Base-by-base conservation (phyloP, 2,329 filamentous ascomycete species). In the Cercospora zeina region DNA sequence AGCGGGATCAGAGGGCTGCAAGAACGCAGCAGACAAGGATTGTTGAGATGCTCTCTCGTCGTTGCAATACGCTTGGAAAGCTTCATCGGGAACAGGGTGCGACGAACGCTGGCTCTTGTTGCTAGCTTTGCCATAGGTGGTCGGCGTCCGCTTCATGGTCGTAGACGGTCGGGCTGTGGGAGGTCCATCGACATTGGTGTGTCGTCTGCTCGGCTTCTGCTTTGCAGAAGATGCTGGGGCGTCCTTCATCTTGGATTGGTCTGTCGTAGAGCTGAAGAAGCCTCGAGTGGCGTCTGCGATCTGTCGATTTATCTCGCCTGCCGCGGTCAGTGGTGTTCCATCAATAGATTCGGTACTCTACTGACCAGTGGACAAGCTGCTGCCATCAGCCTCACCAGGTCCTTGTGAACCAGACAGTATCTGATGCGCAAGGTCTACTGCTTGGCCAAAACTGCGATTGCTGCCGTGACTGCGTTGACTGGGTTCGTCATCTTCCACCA, bases 251-350 rank as follows among this genome's bases (percentile, higher is more conserved):
- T 37, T 60, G n/a, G 60, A 56, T 9, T 47, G 7, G n/a, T 62
- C 56, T 4, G 54, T 61, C 14, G 60, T 54, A 3, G 65, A 64
- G 19, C 50, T 66, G 50, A 70, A 65, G 30, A 73, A 67, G n/a
- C 59, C 67, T 33, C 66, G 62, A 45, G 70, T 64, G 4, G 69
- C 69, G 24, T 66, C 62, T 11, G 55, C 54, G 49, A 73, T 71
- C 27, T 71, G 62, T 14, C 62, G 53, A 24, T 63, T 58, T 11
- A 73, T 54, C 6, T 68, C 66, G 27, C 68, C 70, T 65, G 11
- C 14, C 6, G 19, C 30, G 14, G 36, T 69, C 33, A 67, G 64
- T 16, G 30, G 21, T 27, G 14, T 49, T 11, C 21, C 10, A 21
- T n/a, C 16, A 34, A 9, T 7, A 11, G 27, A 16, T 27, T 7